phyloP scores from a whole-genome alignment of 2,329 filamentous ascomycete genomes.

The Cladosporium sp. region DNA sequence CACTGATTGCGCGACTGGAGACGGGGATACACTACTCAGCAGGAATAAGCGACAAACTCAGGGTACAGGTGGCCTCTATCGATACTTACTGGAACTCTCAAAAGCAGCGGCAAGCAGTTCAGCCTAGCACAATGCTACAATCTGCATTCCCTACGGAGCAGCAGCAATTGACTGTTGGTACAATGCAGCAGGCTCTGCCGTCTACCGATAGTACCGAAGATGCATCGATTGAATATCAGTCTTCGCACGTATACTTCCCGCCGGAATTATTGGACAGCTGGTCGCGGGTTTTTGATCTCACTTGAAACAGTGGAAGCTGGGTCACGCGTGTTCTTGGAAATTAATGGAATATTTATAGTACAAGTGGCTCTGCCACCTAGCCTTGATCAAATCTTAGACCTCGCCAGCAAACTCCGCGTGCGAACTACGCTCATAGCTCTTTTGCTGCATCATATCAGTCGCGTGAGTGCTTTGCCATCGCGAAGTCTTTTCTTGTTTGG shows the following conservation, averaged over 20 bases:
- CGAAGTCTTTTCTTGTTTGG: too few species aligned
- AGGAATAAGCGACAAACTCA: slow-evolving; percentile 34
- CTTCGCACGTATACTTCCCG: slow-evolving; percentile 34
- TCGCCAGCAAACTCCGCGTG: slow-evolving; percentile 3
- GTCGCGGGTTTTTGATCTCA: slow-evolving; percentile 37
- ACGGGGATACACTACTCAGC: slow-evolving; percentile 32
- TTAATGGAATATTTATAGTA: too few species aligned
- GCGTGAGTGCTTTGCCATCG: too few species aligned
- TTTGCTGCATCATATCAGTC: not conserved
- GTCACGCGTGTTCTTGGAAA: too few species aligned
- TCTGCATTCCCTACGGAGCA: not conserved
- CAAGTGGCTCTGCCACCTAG: too few species aligned
- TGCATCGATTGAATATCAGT: not conserved
- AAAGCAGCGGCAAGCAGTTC: not conserved
- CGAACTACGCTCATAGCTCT: not conserved
- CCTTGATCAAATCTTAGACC: too few species aligned
- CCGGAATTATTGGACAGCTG: slow-evolving; percentile 38
- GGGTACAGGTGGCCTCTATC: slow-evolving; percentile 35
- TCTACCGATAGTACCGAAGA: too few species aligned
- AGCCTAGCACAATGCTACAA: not conserved
- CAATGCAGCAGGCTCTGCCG: too few species aligned
- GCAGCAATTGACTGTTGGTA: too few species aligned
- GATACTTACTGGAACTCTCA: slow-evolving; percentile 35
- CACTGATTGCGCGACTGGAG: slow-evolving; percentile 40
- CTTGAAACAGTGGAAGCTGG: too few species aligned